Evolutionary conservation across 1,284 basidiomycete species (phyloP), one percentile per base, ranked within the genome.

Genomic region (Pseudozyma thailandica): DNA sequence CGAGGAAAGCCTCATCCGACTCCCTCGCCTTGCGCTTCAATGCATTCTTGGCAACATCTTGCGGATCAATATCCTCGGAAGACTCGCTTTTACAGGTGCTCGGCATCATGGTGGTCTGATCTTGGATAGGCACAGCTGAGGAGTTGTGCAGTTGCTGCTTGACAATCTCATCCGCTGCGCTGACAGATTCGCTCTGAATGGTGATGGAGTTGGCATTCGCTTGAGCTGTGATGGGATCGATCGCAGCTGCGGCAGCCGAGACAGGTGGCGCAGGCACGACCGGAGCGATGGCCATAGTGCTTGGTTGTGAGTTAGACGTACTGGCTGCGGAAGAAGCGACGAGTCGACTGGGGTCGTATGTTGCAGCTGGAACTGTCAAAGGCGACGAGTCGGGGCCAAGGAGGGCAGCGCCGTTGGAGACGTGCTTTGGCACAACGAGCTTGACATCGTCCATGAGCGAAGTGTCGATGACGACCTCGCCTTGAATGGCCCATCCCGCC

Each of bases 401-500:
- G 16, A 25, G n/a, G 12, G 37, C 31, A 41, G 25, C 23, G 9
- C 21, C 48, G 27, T 33, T 49, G 20, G 54, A 25, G 20, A 38
- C 6, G 9, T 43, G 26, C 26, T 53, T 62, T 16, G 91, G 13
- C 86, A 79, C 72, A 89, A 90, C 65, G 91, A 89, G 43, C 88
- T 88, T 50, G 90, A 86, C 45, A 89, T 88, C 53, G 85, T 85
- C 55, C 65, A 94, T 85, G 74, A 86, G 86, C 70, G 86, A 87
- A 56, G 94, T 84, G 84, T 94, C 92, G 75, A 94, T 83, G 72
- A 94, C 89, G 53, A 94, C 85, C 77, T 93, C 90, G 38, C 92
- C 92, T 30, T 89, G 89, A 50, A 94, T 88, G 13, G 91, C 88
- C 90, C 91, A 93, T 3, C 93, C 92, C 10, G 90, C 91, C 3